Evolutionary conservation across 2,329 filamentous ascomycete species (phyloP), one percentile per base, ranked within the genome.

Genomic region (Fusarium cyanostomum): DNA sequence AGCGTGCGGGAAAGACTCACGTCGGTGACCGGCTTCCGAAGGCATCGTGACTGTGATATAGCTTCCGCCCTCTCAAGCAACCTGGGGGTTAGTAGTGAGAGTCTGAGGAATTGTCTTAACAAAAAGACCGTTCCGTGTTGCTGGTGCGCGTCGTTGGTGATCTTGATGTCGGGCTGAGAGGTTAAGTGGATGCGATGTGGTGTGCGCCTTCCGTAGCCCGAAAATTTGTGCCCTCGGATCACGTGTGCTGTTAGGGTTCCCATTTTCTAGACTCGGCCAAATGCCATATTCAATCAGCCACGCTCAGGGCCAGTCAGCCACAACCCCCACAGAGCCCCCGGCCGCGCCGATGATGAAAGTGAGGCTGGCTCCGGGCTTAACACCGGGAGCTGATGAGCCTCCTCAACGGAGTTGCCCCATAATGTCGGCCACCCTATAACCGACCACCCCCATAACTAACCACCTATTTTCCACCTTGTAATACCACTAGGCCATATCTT

Each of bases 1-100:
- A 52, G 56, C 51, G 33, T 44, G 49, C 43, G 41, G 49, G 48
- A 48, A 50, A 67, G 71, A 91, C 91, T 91, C 84, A 94, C 91
- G 85, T 90, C 91, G 88, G 89, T 94, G 90, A 83, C 91, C 91
- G 79, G 89, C 85, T 88, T 92, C 90, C 79, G 91, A 89, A 90
- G 90, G 87, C 91, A 95, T 95, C 81, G 87, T 93, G 89, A 83
- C 82, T 82, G 79, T 75, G 74, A 69, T 80, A 74, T 74, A 73
- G 70, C 75, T 76, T 77, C 75, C 76, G 74, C 75, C 76, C 79
- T 80, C 79, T 80, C 78, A 77, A 78, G 74, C 75, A 77, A 80
- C 76, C 78, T 74, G 76, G 73, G 71, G 75, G 72, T 74, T 75
- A 72, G 74, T 72, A 76, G 75, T 73, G 74, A 78, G 71, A 73